A percentile compares a stretch with the other conserved stretches of the same genome.
These are phyloP conservation scores for Penicillium coprophilum DNA, from an alignment of 495 filamentous ascomycete genomes.

Conservation along the genomic window DNA sequence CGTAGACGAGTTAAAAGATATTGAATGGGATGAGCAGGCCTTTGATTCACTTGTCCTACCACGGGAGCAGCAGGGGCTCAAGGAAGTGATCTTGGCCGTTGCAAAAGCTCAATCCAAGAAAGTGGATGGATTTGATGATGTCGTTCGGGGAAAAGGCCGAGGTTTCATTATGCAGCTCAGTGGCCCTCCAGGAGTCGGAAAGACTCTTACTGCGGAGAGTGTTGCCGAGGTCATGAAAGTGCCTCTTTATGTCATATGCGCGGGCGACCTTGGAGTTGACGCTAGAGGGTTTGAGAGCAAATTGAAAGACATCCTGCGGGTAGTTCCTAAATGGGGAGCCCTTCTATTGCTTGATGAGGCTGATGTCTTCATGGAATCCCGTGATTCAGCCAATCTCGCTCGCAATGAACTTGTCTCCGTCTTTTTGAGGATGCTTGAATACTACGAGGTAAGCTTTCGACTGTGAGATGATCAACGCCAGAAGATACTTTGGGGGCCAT, in stretches of 20 bases:
- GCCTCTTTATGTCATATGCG: constrained; percentile 46
- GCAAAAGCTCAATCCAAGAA: constrained; percentile 32
- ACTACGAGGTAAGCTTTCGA: constrained; percentile 39
- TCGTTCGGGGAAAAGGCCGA: constrained; percentile 35
- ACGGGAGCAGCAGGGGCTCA: constrained; percentile 24
- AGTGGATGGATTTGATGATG: constrained; percentile 30
- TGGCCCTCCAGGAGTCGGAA: constrained; percentile 44
- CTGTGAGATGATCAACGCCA: background rate
- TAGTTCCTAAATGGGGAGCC: constrained; percentile 48
- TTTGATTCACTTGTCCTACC: constrained; percentile 57
- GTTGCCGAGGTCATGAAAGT: constrained; percentile 34
- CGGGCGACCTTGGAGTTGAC: constrained; percentile 54
- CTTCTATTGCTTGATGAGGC: constrained; percentile 50
- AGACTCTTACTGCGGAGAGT: constrained; percentile 45
- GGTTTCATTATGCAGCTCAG: constrained; percentile 42
- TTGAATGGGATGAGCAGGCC: constrained; percentile 52
- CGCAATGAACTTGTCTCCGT: constrained; percentile 50
- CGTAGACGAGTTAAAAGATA: constrained; percentile 37
- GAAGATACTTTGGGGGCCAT: background rate
- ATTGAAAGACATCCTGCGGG: constrained; percentile 51
- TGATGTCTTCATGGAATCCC: constrained; percentile 47
- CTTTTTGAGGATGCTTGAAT: constrained; percentile 53
- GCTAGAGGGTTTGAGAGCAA: constrained; percentile 49
- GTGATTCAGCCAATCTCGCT: constrained; percentile 31
- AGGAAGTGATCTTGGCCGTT: constrained; percentile 32